These are phyloP conservation scores for Fusarium sp. DNA, from an alignment of 2,329 filamentous ascomycete genomes.

Conservation along the genomic window DNA sequence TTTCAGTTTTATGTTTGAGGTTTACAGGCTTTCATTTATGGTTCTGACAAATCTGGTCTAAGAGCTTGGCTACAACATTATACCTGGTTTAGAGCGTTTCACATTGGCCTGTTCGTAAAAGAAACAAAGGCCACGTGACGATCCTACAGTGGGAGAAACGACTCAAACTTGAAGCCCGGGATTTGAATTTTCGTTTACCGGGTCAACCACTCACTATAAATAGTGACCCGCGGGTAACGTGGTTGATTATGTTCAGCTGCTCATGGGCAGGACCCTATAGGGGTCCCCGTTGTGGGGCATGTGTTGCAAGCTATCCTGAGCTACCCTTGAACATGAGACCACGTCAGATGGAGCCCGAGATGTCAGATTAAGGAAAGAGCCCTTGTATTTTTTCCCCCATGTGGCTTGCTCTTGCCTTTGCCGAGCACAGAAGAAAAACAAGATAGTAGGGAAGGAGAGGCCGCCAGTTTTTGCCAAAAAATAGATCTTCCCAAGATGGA, in stretches of 20 bases:
- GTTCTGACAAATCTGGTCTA: not conserved
- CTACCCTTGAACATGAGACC: slow-evolving; percentile 13
- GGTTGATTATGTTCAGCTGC: not conserved
- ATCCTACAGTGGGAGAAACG: not conserved
- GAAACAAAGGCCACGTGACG: not conserved
- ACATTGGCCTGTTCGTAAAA: not conserved
- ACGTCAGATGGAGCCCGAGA: slow-evolving; percentile 7
- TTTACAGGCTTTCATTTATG: not conserved
- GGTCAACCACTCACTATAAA: slow-evolving; percentile 3
- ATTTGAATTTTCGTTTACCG: not conserved
- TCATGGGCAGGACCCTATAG: not conserved
- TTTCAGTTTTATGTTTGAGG: not conserved
- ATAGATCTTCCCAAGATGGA: not conserved
- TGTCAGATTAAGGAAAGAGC: not conserved
- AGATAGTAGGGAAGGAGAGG: not conserved
- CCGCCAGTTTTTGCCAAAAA: not conserved
- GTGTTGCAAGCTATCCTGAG: not conserved
- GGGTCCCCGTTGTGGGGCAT: slow-evolving; percentile 1
- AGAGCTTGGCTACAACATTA: not conserved
- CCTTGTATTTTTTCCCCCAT: not conserved
- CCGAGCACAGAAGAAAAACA: not conserved
- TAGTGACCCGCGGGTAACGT: not conserved
- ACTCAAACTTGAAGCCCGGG: not conserved
- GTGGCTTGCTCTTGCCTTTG: slow-evolving; percentile 1
- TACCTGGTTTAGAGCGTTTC: not conserved